Base-by-base conservation (phyloP, 495 filamentous ascomycete species). In the Aspergillus bridgeri region DNA sequence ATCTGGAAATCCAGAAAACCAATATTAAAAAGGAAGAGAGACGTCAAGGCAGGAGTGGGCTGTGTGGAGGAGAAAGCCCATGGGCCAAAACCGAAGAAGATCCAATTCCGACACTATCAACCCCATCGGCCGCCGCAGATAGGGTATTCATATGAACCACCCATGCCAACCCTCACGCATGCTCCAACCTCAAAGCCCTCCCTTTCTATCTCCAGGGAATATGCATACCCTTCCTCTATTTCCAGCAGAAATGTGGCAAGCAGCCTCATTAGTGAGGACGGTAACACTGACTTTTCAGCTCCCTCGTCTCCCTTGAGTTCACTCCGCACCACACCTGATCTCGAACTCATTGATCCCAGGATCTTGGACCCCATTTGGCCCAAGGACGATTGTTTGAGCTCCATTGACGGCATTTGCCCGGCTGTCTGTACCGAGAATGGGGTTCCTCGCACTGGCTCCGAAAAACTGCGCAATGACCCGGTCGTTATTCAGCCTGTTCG, bases 11-110 rank as follows among this genome's bases (percentile, higher is more conserved):
- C 47, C 20, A 49, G 49, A 21, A 52, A 52, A 21, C 17, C 24
- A 33, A 18, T 7, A 19, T 33, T 21, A 52, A 52, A 52, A 52
- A 42, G 24, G 20, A 52, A 52, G 15, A 52, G 49, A 52, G 24
- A 52, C 6, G 8, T 15, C 18, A 52, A 42, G 24, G 18, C 22
- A 17, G 25, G 25, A 13, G 11, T 51, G 21, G 48, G 8, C 15
- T 25, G 11, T 33, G 6, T 51, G 9, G 22, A 25, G 8, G 3
- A 19, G 48, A 51, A 51, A 18, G 5, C 22, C 22, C 9, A 56
- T 48, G 44, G 29, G 19, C 15, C 9, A 56, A 45, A 18, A 48
- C 53, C 24, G 45, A 56, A 54, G 43, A 48, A 56, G 38, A 33
- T 56, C 11, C 5, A 33, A 38, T 56, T 48, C 45, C 21, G 17